Conservation (phyloP, 805 yeast species). For the Scheffersomyces spartinae region DNA sequence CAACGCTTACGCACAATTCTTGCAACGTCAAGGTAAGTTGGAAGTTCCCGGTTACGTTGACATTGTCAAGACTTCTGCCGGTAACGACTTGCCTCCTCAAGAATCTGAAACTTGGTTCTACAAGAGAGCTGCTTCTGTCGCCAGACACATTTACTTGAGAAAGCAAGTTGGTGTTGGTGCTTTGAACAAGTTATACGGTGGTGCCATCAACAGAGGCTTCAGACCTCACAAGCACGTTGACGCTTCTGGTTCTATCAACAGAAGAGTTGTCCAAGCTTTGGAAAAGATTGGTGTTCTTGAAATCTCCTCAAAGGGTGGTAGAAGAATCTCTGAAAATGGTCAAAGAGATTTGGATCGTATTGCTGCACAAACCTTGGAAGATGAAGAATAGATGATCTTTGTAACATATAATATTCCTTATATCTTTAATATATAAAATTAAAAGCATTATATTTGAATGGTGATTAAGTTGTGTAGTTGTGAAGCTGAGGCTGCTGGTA, state of each 20-base stretch:
- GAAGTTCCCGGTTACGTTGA: constrained; percentile 99
- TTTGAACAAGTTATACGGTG: constrained; percentile 98
- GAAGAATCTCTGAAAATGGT: constrained; percentile 98
- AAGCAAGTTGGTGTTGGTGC: constrained; percentile 99
- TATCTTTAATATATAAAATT: too few relatives aligned
- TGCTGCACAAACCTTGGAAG: constrained; percentile 97
- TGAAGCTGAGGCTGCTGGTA: too few relatives aligned
- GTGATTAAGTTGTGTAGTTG: too few relatives aligned
- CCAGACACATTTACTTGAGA: constrained; percentile 99
- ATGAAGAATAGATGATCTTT: constrained; percentile 42
- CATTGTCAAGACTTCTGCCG: constrained; percentile 97
- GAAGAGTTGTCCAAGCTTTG: constrained; percentile 95
- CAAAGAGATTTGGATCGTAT: constrained; percentile 99
- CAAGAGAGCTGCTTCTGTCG: constrained; percentile 99
- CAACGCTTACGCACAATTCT: constrained; percentile 98
- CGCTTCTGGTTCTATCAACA: constrained; percentile 99
- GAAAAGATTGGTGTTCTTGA: constrained; percentile 97
- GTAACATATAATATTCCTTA: constrained; percentile 2
- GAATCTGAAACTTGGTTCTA: constrained; percentile 99
- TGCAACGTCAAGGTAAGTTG: constrained; percentile 99
- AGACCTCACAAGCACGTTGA: constrained; percentile 98
- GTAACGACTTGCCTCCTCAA: constrained; percentile 99
- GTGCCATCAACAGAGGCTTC: constrained; percentile 97
- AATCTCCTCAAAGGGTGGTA: constrained; percentile 96
- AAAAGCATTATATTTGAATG: too few relatives aligned